These are phyloP conservation scores for Yueomyces sinensis DNA, from an alignment of 805 yeast genomes.

Conservation along the genomic window DNA sequence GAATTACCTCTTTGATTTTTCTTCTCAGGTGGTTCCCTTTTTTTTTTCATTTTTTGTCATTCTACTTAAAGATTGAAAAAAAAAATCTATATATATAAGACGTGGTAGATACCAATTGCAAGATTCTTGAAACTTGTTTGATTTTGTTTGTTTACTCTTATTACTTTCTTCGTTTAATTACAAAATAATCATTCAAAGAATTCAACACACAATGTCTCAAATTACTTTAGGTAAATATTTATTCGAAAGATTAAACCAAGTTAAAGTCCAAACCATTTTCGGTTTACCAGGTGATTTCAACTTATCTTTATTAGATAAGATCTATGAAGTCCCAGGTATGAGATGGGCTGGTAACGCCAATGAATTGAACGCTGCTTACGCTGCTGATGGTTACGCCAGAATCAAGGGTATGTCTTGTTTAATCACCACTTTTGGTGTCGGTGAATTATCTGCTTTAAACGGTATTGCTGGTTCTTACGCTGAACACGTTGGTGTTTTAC, in stretches of 20 bases:
- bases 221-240: constrained; percentile 65
- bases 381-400: constrained; percentile 83
- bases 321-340: constrained; percentile 60
- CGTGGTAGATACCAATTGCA: too few relatives aligned
- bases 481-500: constrained; percentile 77
- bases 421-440: constrained; percentile 83
- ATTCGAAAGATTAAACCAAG: constrained; percentile 66
- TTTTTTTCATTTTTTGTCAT: too few relatives aligned
- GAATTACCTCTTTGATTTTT: too few relatives aligned
- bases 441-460: constrained; percentile 72
- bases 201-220: constrained; percentile 28
- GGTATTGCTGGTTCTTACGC: constrained; percentile 85
- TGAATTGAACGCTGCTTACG: constrained; percentile 71
- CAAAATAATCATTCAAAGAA: too few relatives aligned
- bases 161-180: too few relatives aligned
- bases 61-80: too few relatives aligned
- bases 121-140: too few relatives aligned
- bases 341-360: constrained; percentile 89
- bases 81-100: too few relatives aligned
- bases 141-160: too few relatives aligned
- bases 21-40: too few relatives aligned
- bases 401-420: constrained; percentile 63
- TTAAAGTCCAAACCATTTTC: constrained; percentile 56
- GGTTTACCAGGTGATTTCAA: constrained; percentile 81
- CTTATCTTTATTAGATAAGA: constrained; percentile 54